Percentiles rank a stretch among this genome's conserved stretches.
phyloP scores from a whole-genome alignment of 2,329 filamentous ascomycete genomes.

The Alternaria novae-zelandiae region DNA sequence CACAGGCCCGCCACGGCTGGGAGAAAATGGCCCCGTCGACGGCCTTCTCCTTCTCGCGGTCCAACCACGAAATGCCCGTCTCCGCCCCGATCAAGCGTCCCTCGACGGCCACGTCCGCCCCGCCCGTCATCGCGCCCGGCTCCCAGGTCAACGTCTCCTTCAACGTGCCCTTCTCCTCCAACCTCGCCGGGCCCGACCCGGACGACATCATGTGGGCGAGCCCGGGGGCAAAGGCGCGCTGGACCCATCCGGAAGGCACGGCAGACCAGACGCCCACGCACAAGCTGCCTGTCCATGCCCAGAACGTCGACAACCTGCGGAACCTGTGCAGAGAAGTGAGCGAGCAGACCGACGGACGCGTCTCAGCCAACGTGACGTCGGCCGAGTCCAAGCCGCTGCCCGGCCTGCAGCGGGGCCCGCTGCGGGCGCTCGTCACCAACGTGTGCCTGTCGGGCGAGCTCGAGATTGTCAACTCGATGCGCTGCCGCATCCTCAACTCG shows the following conservation, averaged over 20 bases:
- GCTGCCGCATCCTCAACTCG: conserved; percentile 87
- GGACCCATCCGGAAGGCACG: conserved; percentile 90
- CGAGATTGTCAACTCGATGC: conserved; percentile 86
- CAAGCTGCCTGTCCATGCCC: conserved; percentile 88
- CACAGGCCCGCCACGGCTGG: conserved; percentile 70
- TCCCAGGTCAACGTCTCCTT: conserved; percentile 90
- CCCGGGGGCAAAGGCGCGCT: conserved; percentile 83
- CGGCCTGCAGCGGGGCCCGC: conserved; percentile 57
- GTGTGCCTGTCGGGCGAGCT: conserved; percentile 89
- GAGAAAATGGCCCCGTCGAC: conserved; percentile 68
- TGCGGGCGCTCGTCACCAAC: conserved; percentile 70
- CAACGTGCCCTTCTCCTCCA: conserved; percentile 95
- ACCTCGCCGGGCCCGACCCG: conserved; percentile 87
- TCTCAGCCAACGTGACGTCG: conserved; percentile 83
- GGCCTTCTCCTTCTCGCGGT: conserved; percentile 68
- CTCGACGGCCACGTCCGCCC: conserved; percentile 52
- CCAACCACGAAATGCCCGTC: conserved; percentile 62
- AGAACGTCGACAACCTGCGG: conserved; percentile 81
- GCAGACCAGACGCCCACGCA: conserved; percentile 84
- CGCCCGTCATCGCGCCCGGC: conserved; percentile 74
- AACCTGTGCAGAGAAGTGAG: conserved; percentile 83
- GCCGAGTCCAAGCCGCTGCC: conserved; percentile 72
- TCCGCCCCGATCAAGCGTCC: conserved; percentile 63
- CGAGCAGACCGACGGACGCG: conserved; percentile 65
- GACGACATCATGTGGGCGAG: conserved; percentile 96